A percentile compares a stretch with the other conserved stretches of the same genome.
phyloP scores from a whole-genome alignment of 139 green algal genomes.

The Auxenochlorella pyrenoidosa region DNA sequence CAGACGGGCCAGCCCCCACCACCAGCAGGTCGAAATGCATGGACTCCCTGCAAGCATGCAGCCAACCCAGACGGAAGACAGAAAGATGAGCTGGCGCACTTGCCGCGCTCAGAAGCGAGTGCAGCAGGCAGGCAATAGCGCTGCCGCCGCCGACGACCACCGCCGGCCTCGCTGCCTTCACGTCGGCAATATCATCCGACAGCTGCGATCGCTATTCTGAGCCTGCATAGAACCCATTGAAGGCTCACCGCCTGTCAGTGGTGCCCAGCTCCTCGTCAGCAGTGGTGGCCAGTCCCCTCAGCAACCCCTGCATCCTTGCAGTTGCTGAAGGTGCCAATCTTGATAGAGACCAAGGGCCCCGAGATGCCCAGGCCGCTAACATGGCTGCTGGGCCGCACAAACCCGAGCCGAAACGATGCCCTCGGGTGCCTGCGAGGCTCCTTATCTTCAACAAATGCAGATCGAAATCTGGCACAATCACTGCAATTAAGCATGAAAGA shows the following conservation, averaged over 20 bases:
- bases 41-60: constrained; percentile 52
- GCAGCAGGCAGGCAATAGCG: too few relatives aligned
- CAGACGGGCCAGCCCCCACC: constrained; percentile 90
- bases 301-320: neutral
- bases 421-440: neutral
- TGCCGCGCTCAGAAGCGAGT: too few relatives aligned
- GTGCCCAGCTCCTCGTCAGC: neutral
- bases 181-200: neutral
- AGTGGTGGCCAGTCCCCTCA: neutral
- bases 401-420: neutral
- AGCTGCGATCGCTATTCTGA: neutral
- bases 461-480: neutral
- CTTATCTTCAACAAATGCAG: neutral
- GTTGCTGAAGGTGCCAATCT: neutral
- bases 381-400: neutral
- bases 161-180: too few relatives aligned
- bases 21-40: constrained; percentile 92
- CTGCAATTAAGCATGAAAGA: neutral
- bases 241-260: neutral
- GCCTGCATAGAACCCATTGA: neutral
- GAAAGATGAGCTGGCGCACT: too few relatives aligned
- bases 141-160: too few relatives aligned
- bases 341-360: neutral
- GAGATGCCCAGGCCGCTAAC: neutral
- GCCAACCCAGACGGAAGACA: too few relatives aligned